Conservation (phyloP, 345 rosid species). For the Gossypium turneri region DNA sequence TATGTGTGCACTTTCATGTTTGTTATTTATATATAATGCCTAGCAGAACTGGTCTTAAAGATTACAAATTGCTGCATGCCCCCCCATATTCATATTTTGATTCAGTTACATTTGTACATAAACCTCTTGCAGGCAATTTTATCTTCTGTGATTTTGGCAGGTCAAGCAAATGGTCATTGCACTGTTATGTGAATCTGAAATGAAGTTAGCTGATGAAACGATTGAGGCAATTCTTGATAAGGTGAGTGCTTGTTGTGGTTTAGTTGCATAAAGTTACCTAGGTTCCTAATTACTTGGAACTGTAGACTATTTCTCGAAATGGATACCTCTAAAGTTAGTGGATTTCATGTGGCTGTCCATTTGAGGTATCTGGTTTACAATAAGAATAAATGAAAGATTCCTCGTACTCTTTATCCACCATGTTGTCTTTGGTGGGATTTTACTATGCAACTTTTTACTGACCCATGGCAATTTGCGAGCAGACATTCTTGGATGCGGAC, state of each 20-base stretch:
- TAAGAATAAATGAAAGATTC: not conserved
- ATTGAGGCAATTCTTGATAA: slow-evolving; percentile 92
- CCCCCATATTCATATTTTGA: not conserved
- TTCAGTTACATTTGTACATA: slow-evolving; percentile 10
- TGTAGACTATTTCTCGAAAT: not conserved
- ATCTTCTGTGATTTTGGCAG: slow-evolving; percentile 48
- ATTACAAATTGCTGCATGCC: not conserved
- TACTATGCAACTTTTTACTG: not conserved
- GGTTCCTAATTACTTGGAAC: not conserved
- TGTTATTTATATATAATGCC: not conserved
- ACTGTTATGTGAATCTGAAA: slow-evolving; percentile 89
- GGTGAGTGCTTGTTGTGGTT: slow-evolving; percentile 35
- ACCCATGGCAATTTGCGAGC: slow-evolving; percentile 15
- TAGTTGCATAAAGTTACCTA: not conserved
- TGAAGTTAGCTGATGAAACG: slow-evolving; percentile 97
- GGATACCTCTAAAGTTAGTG: not conserved
- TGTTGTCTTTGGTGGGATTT: not conserved
- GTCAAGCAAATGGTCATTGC: slow-evolving; percentile 99
- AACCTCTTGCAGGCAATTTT: slow-evolving; percentile 25
- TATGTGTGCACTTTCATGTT: slow-evolving; percentile 23
- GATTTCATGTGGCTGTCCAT: not conserved
- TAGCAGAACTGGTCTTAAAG: not conserved
- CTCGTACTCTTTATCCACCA: not conserved
- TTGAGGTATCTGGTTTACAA: not conserved
- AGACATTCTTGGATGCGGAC: slow-evolving; percentile 95